Percentiles rank a stretch among this genome's conserved stretches.
These are phyloP conservation scores for Plantago ovata DNA, from an alignment of 257 asterid genomes.

Conservation along the genomic window DNA sequence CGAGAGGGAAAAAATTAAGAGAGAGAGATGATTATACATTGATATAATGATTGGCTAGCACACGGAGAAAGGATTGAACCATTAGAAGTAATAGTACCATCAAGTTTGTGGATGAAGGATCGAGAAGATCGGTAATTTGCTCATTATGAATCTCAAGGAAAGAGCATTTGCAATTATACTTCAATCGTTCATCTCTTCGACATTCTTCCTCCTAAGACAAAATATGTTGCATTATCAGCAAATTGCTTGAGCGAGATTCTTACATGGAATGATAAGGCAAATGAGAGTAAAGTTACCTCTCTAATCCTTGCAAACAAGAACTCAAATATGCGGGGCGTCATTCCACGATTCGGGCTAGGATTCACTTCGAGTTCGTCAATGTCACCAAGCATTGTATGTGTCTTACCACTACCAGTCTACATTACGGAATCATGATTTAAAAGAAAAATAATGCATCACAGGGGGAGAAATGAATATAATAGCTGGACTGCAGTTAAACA, in stretches of 20 bases:
- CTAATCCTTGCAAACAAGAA: constrained; percentile 93
- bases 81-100: constrained; percentile 47
- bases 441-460: neutral
- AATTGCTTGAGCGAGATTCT: constrained; percentile 11
- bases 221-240: constrained; percentile 2
- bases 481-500: no score
- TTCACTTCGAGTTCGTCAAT: constrained; percentile 67
- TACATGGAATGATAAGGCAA: neutral
- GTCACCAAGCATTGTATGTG: constrained; percentile 95
- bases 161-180: constrained; percentile 88
- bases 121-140: constrained; percentile 91
- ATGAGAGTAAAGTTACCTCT: constrained; percentile 52
- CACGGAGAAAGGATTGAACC: constrained; percentile 11
- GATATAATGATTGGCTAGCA: constrained; percentile 1
- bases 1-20: constrained; percentile 14
- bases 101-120: constrained; percentile 92
- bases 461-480: neutral
- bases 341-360: constrained; percentile 87
- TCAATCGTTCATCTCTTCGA: constrained; percentile 72
- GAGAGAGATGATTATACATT: constrained; percentile 19
- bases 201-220: constrained; percentile 77
- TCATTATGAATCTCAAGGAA: constrained; percentile 94
- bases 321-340: constrained; percentile 97
- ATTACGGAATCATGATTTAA: constrained; percentile 16
- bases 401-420: constrained; percentile 99